Conservation (phyloP, 73 alveolate species). For the Paramecium biaurelia region DNA sequence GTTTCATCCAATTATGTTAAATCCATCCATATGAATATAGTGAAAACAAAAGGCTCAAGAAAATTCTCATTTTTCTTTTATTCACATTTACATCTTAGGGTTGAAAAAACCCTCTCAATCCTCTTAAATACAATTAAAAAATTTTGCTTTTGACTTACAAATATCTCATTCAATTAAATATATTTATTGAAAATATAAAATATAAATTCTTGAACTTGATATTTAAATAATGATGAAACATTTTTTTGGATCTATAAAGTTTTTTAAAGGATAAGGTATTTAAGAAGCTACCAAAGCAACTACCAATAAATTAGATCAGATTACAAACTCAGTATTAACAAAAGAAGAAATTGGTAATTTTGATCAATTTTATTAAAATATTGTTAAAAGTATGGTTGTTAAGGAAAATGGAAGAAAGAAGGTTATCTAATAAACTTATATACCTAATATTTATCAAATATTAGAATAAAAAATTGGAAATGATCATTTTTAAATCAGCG, state of each 20-base stretch:
- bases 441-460: neutral
- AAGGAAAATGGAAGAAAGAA: neutral
- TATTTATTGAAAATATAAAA: neutral
- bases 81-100: neutral
- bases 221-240: neutral
- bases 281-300: neutral
- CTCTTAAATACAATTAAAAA: neutral
- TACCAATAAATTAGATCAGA: neutral
- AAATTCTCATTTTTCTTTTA: neutral
- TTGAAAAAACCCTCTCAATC: neutral
- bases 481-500: neutral
- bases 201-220: neutral
- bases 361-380: neutral
- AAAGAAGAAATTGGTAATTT: neutral
- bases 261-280: neutral
- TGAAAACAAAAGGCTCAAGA: neutral
- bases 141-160: neutral
- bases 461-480: neutral
- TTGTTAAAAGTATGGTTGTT: neutral
- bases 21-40: conserved; percentile 43
- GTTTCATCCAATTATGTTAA: conserved; percentile 20
- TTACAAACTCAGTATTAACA: neutral
- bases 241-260: neutral
- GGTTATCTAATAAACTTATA: neutral
- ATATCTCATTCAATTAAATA: neutral